Percentiles rank a stretch among this genome's conserved stretches.
Evolutionary conservation across 1,139 yeast genomes (phyloP).

Genomic region (Zygoascus sp.): DNA sequence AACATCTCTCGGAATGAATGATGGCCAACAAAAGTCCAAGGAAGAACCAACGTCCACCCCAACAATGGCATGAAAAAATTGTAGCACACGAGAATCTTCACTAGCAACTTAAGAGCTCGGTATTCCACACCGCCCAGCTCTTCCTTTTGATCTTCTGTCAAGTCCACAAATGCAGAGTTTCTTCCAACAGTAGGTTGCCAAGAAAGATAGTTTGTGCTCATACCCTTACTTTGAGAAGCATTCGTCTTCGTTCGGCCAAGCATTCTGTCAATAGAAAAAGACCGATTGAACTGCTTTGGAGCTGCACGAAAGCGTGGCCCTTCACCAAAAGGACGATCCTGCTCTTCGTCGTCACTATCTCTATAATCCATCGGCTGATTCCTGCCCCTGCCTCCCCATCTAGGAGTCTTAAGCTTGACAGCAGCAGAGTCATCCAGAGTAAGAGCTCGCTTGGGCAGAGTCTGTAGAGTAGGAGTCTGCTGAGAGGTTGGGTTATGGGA

Average conservation of each 20-base stretch:
- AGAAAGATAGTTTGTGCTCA: slow-evolving; percentile 57
- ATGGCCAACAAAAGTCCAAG: slow-evolving; percentile 53
- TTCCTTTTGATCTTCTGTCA: slow-evolving; percentile 79
- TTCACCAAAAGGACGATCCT: neutral
- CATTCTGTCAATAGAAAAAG: slow-evolving; percentile 27
- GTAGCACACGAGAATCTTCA: slow-evolving; percentile 60
- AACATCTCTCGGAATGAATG: slow-evolving; percentile 44
- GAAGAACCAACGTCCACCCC: slow-evolving; percentile 53
- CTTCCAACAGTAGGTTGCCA: slow-evolving; percentile 95
- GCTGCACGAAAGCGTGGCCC: slow-evolving; percentile 1
- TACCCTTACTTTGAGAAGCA: slow-evolving; percentile 19
- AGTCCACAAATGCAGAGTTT: slow-evolving; percentile 82
- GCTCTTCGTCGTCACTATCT: slow-evolving; percentile 7
- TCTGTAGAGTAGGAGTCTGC: too few species aligned
- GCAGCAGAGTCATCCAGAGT: neutral
- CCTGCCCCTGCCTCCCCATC: neutral
- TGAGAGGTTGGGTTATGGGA: neutral
- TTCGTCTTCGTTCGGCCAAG: slow-evolving; percentile 15
- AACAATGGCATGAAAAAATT: slow-evolving; percentile 72
- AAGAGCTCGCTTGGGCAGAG: neutral
- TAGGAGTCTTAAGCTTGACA: neutral
- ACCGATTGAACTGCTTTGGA: slow-evolving; percentile 16
- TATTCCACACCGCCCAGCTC: slow-evolving; percentile 98
- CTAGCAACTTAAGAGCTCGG: slow-evolving; percentile 74
- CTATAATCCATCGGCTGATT: neutral